A percentile compares a stretch with the other conserved stretches of the same genome.
Evolutionary conservation across 2,329 filamentous ascomycete genomes (phyloP).

Genomic region (Macroventuria anomochaeta): DNA sequence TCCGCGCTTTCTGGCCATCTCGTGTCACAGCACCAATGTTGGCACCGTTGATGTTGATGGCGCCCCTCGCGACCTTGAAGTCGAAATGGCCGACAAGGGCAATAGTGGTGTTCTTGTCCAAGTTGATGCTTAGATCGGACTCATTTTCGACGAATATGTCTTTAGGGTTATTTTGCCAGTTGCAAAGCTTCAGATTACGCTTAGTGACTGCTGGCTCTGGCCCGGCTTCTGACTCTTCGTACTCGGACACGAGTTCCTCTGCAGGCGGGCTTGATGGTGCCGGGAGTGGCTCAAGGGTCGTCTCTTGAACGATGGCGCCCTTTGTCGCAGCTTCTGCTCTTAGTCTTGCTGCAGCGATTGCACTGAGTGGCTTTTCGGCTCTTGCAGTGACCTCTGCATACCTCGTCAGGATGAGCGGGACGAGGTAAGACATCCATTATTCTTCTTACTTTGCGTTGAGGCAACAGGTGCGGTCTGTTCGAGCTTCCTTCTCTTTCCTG

Average conservation of each 20-base stretch:
- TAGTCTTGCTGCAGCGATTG: slow-evolving; percentile 44
- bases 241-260: slow-evolving; percentile 23
- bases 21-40: slow-evolving; percentile 57
- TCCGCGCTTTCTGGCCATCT: slow-evolving; percentile 21
- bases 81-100: slow-evolving; percentile 69
- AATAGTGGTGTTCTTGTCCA: slow-evolving; percentile 45
- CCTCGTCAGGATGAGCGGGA: slow-evolving; percentile 1
- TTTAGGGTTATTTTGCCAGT: slow-evolving; percentile 34
- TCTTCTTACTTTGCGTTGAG: slow-evolving; percentile 17
- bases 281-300: slow-evolving; percentile 20
- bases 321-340: slow-evolving; percentile 31
- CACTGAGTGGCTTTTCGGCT: slow-evolving; percentile 37
- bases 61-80: slow-evolving; percentile 66
- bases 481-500: slow-evolving; percentile 41
- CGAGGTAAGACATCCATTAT: neutral
- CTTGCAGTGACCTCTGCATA: slow-evolving; percentile 15
- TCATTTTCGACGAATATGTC: slow-evolving; percentile 35
- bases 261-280: slow-evolving; percentile 25
- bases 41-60: slow-evolving; percentile 70
- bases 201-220: slow-evolving; percentile 18
- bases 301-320: slow-evolving; percentile 15
- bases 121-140: slow-evolving; percentile 33
- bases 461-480: slow-evolving; percentile 7
- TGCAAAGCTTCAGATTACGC: slow-evolving; percentile 40
- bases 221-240: slow-evolving; percentile 28